Base-by-base conservation (phyloP, 2,329 filamentous ascomycete genomes). In the Trichoderma brevicompactum region DNA sequence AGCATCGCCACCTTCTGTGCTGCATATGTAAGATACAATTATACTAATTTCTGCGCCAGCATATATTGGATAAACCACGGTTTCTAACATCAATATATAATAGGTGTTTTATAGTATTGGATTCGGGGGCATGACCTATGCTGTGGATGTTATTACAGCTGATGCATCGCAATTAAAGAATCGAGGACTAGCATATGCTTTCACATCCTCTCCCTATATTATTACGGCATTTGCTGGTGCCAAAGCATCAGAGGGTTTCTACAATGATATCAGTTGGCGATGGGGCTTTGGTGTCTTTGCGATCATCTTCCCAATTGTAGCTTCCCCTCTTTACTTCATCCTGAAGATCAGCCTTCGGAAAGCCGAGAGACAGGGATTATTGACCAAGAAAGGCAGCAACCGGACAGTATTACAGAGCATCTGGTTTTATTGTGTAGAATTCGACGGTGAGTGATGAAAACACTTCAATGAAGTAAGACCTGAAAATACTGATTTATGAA, bases 81-180 rank as follows among this genome's bases (percentile, higher is more conserved):
- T 15, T 40, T 40, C 50, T 54, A 19, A 54, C 50, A 40, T 12
- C 6, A n/a, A 54, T 10, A 15, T 40, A 10, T 7, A 15, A 15
- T 79, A 77, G 74, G 85, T 90, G 3, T 87, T 90, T 68, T 89
- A 89, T 72, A 83, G 82, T 43, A 81, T 88, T 41, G 88, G 88
- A 15, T 79, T 81, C 62, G 83, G 82, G 8, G 88, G 87, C 34
- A 78, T 90, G 56, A 83, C 83, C 62, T 90, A 88, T 70, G 80
- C 82, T n/a, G 79, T 89, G 28, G 83, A 85, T 66, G 84, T 91
- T 13, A 85, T 91, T 70, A 85, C 88, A 58, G 86, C 88, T 40
- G 89, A 91, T 71, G 87, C 86, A 2, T 87, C 75, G 7, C 71
- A 67, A 46, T 70, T 80, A 5, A 70, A 68, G 55, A 80, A 79